phyloP scores from a whole-genome alignment of 2,329 filamentous ascomycete species.

The Tetracladium maxilliforme region DNA sequence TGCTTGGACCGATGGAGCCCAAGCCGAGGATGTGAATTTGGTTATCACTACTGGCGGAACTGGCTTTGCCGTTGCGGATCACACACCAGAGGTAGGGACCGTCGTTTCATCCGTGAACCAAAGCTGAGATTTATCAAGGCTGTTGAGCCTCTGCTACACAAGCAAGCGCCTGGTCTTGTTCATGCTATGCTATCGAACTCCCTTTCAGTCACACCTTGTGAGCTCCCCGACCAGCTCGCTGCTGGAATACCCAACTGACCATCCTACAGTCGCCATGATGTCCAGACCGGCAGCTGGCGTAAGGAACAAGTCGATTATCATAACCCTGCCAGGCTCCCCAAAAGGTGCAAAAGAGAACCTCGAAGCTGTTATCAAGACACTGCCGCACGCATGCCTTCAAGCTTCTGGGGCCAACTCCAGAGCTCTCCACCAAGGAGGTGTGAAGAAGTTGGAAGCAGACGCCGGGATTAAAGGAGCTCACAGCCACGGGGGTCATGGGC shows the following conservation, averaged over 20 bases:
- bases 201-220: constrained; percentile 77
- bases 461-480: constrained; percentile 40
- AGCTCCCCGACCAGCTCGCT: constrained; percentile 15
- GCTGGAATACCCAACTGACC: constrained; percentile 11
- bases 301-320: constrained; percentile 63
- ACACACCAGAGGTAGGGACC: constrained; percentile 65
- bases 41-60: constrained; percentile 86
- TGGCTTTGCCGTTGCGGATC: constrained; percentile 74
- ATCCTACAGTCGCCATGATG: constrained; percentile 78
- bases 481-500: constrained; percentile 14
- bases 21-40: constrained; percentile 54
- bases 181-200: constrained; percentile 88
- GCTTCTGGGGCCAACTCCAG: constrained; percentile 74
- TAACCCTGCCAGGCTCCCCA: constrained; percentile 86
- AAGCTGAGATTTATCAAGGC: constrained; percentile 41
- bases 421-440: constrained; percentile 61
- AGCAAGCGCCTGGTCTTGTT: constrained; percentile 78
- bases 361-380: constrained; percentile 71
- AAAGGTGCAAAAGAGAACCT: constrained; percentile 94
- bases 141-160: constrained; percentile 64
- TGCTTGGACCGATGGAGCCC: constrained; percentile 55
- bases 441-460: constrained; percentile 72
- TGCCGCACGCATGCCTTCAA: constrained; percentile 91
- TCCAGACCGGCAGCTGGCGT: constrained; percentile 84
- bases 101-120: constrained; percentile 3